Conservation (phyloP, 2,329 filamentous ascomycete genomes). For the Bipolaris oryzae region DNA sequence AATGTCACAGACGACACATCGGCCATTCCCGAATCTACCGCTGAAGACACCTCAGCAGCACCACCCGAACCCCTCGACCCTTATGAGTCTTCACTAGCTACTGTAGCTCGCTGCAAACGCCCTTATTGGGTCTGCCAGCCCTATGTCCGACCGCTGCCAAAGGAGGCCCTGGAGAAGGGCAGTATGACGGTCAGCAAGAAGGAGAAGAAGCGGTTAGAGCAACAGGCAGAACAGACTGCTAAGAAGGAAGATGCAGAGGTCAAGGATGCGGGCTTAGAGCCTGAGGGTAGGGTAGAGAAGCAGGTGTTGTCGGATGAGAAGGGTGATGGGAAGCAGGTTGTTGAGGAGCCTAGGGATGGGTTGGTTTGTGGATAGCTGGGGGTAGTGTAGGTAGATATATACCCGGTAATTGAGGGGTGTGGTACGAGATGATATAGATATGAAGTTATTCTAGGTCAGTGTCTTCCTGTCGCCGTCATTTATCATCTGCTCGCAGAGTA, state of each 20-base stretch:
- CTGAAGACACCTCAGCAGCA: not conserved
- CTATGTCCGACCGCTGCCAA: constrained; percentile 82
- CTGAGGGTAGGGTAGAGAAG: constrained; percentile 60
- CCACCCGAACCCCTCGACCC: constrained; percentile 30
- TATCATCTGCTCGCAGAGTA: no score
- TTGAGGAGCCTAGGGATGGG: constrained; percentile 53
- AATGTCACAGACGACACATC: constrained; percentile 1
- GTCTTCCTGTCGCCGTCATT: no score
- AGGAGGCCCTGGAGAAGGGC: constrained; percentile 84
- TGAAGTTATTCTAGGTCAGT: not conserved
- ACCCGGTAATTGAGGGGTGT: not conserved
- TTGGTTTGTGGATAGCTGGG: constrained; percentile 51
- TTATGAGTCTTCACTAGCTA: constrained; percentile 65
- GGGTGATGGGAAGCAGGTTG: constrained; percentile 23
- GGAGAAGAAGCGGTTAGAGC: constrained; percentile 48
- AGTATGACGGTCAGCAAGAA: constrained; percentile 78
- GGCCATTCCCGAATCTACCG: not conserved
- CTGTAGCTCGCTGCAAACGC: constrained; percentile 74
- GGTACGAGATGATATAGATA: not conserved
- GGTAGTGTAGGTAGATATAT: not conserved
- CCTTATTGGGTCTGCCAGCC: constrained; percentile 93
- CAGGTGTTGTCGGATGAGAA: constrained; percentile 18
- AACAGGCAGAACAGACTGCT: constrained; percentile 51
- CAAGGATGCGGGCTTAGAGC: constrained; percentile 30
- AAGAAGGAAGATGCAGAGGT: constrained; percentile 41